Base-by-base conservation (phyloP, 2,329 filamentous ascomycete genomes). In the Fusarium cicatricum region DNA sequence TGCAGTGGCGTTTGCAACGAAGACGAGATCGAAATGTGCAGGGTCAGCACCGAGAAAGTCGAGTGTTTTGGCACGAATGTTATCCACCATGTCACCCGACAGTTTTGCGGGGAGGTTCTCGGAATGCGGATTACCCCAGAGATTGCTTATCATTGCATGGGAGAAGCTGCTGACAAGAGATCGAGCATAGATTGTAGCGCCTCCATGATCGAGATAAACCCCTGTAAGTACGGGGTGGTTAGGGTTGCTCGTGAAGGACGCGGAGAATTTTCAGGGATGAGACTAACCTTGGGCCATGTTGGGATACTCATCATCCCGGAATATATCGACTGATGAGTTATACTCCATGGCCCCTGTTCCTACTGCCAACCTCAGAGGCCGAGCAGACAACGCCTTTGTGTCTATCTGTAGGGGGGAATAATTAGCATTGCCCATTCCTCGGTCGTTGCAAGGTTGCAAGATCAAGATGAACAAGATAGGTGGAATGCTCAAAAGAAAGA, bases 81-180 rank as follows among this genome's bases (percentile, higher is more conserved):
- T 75, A 58, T 88, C 83, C 29, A 89, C 81, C 52, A 82, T 76
- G 23, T 82, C 78, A 5, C 85, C 85, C 2, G 84, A 82, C 16
- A 83, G 73, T 50, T 80, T 82, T 12, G 85, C 86, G 0, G 85
- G 85, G 14, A 79, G 76, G 32, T 85, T 86, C 60, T 84, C 80
- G 1, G 87, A 90, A 69, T 90, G 88, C 2, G 87, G 87, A 63
- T 90, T 90, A 11, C 86, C 86, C 64, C 87, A 87, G n/a, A 90
- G 76, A 56, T 80, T 82, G 29, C 75, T 68, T 34, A 80, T 74
- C 71, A 89, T 80, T 62, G 85, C 81, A 3, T 74, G 69, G 6
- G 82, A 79, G 70, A 88, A 87, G 19, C 76, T 75, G 39, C 81
- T 77, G 34, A 88, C 75, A 31, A 86, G 77, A 21, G 85, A 85